phyloP scores from a whole-genome alignment of 768 basidiomycete species.

The Suillus plorans region DNA sequence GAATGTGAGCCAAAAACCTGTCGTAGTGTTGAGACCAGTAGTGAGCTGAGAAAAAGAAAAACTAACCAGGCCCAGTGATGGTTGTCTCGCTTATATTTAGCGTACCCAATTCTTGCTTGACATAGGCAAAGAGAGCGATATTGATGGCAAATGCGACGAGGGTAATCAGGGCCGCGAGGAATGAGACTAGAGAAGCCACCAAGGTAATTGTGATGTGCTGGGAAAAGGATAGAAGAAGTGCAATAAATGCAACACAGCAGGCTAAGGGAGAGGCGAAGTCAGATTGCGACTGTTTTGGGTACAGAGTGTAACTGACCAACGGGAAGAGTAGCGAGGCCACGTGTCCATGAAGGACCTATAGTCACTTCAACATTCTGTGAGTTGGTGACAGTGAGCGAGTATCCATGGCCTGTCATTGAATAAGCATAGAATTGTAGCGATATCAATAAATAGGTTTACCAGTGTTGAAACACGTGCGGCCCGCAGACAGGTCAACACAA shows the following conservation, averaged over 20 bases:
- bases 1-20: slow-evolving; percentile 79
- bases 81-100: slow-evolving; percentile 48
- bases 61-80: slow-evolving; percentile 62
- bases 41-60: slow-evolving; percentile 3
- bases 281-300: neutral
- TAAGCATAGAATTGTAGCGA: slow-evolving; percentile 1
- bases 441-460: slow-evolving; percentile 32
- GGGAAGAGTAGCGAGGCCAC: slow-evolving; percentile 72
- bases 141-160: slow-evolving; percentile 77
- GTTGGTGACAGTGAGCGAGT: slow-evolving; percentile 45
- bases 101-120: slow-evolving; percentile 56
- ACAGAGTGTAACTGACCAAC: slow-evolving; percentile 50
- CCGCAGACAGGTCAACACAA: slow-evolving; percentile 46
- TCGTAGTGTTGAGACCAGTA: neutral
- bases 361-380: slow-evolving; percentile 31
- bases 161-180: slow-evolving; percentile 67
- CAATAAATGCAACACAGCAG: slow-evolving; percentile 58
- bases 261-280: slow-evolving; percentile 28
- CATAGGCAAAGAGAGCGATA: slow-evolving; percentile 66
- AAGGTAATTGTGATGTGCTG: slow-evolving; percentile 48
- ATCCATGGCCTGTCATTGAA: slow-evolving; percentile 49
- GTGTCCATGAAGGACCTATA: slow-evolving; percentile 64
- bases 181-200: slow-evolving; percentile 49
- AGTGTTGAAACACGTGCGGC: slow-evolving; percentile 45
- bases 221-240: slow-evolving; percentile 61